Base-by-base conservation (phyloP, 139 green algal species). In the Closterium sp. region DNA sequence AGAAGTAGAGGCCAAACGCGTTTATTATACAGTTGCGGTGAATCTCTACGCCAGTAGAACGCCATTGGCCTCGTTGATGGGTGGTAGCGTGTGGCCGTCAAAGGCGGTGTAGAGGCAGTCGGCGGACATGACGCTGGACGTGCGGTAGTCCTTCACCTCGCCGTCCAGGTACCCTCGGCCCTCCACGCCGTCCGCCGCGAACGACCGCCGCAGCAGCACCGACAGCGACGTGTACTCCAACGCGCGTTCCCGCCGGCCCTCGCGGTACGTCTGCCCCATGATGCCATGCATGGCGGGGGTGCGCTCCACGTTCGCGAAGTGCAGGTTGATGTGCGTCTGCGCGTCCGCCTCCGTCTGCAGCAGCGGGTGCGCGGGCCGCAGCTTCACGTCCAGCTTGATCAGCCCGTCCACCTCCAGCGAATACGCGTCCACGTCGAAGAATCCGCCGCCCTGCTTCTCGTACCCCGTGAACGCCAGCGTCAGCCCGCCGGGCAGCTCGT, bases 211-310 rank as follows among this genome's bases (percentile, higher is more conserved):
- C 24, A 86, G 73, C 7, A 86, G 73, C 24, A 28, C 27, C 5
- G 73, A 86, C 6, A 86, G 73, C 24, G 73, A n/a, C 27, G 24
- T 86, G 73, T 86, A 86, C 24, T 86, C 73, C 73, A 86, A 3
- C 6, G 73, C 73, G 24, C 73, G 22, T 6, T n/a, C 7, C 27
- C 27, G 24, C 24, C 73, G 73, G 27, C 73, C 89, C 19, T 32
- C 89, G 89, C 89, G 50, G 42, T 90, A 94, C 28, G 92, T 94
- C 85, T 94, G 92, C 28, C 92, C 92, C 45, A 94, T 89, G 17
- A 94, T 32, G 31, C 92, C 92, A 89, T 94, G 92, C 88, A 93
- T 34, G 70, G 9, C 34, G 21, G 31, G 31, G 9, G 92, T 93
- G 38, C 28, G 31, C 21, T 86, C 38, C 42, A 93, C 32, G 22